A percentile compares a stretch with the other conserved stretches of the same genome.
phyloP scores from a whole-genome alignment of 352 stramenopile genomes.

The Thalassiosira ordinaria region DNA sequence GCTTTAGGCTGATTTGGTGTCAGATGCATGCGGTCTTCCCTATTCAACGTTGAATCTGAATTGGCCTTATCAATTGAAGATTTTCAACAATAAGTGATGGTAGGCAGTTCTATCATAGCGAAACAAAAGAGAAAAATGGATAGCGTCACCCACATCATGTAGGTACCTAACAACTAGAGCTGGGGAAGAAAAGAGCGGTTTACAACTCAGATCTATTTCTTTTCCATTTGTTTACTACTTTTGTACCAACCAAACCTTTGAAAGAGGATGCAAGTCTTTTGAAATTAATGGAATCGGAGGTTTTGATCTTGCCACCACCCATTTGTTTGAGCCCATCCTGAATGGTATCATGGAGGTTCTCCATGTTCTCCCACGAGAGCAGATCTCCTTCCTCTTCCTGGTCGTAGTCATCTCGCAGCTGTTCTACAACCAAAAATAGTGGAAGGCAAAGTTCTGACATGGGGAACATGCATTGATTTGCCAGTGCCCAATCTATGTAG shows the following conservation, averaged over 20 bases:
- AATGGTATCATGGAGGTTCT: conserved; percentile 50
- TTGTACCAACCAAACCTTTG: conserved; percentile 53
- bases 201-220: conserved; percentile 62
- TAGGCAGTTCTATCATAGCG: too few relatives aligned
- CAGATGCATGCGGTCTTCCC: too few relatives aligned
- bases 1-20: too few relatives aligned
- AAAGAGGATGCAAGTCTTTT: conserved; percentile 55
- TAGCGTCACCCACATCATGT: too few relatives aligned
- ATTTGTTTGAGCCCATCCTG: conserved; percentile 36
- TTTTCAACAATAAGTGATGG: too few relatives aligned
- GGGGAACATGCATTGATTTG: conserved; percentile 24
- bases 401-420: conserved; percentile 65
- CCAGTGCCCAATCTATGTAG: conserved; percentile 47
- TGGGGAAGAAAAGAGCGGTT: too few relatives aligned
- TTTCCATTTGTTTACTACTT: conserved; percentile 69
- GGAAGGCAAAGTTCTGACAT: conserved; percentile 55
- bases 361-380: conserved; percentile 50
- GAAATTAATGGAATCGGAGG: conserved; percentile 46
- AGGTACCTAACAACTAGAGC: too few relatives aligned
- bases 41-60: too few relatives aligned
- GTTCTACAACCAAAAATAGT: conserved; percentile 55
- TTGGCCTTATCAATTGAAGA: too few relatives aligned
- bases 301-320: conserved; percentile 27
- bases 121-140: too few relatives aligned
- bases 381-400: conserved; percentile 26